Evolutionary conservation across 2,329 filamentous ascomycete genomes (phyloP).

Genomic region (Diaporthe nobilis): DNA sequence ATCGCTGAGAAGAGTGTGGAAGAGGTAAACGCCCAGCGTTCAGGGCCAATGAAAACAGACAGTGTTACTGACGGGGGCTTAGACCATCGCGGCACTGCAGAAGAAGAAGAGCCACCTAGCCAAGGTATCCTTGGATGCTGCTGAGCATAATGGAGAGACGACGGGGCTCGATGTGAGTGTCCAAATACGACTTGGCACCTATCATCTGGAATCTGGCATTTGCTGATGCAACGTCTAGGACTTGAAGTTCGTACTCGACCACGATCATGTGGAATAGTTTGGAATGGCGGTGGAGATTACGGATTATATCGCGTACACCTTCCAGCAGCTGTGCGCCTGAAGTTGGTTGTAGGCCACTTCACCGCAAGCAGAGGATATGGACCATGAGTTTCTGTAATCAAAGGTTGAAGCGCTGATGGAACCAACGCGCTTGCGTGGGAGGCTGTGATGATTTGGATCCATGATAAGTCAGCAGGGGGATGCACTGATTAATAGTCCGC

Average conservation of each 20-base stretch:
- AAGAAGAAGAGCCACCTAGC: neutral
- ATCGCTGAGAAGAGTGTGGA: neutral
- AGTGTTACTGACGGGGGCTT: neutral
- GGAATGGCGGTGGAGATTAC: neutral
- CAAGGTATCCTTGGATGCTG: neutral
- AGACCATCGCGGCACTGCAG: neutral
- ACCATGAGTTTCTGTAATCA: neutral
- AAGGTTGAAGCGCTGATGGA: no score
- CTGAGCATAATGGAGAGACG: neutral
- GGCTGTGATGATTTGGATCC: neutral
- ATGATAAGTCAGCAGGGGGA: neutral
- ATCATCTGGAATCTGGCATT: neutral
- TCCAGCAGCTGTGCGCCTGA: neutral
- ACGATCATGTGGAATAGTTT: neutral
- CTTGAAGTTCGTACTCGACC: neutral
- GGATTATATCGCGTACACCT: neutral
- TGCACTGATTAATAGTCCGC: neutral
- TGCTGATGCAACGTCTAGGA: neutral
- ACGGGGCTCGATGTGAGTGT: neutral
- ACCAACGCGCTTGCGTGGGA: neutral
- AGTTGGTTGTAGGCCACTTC: neutral
- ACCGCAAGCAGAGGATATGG: neutral
- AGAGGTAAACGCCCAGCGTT: neutral
- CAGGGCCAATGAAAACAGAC: neutral
- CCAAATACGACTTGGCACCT: neutral